Base-by-base conservation (phyloP, 306 rosid genomes). In the Quercus glauca region DNA sequence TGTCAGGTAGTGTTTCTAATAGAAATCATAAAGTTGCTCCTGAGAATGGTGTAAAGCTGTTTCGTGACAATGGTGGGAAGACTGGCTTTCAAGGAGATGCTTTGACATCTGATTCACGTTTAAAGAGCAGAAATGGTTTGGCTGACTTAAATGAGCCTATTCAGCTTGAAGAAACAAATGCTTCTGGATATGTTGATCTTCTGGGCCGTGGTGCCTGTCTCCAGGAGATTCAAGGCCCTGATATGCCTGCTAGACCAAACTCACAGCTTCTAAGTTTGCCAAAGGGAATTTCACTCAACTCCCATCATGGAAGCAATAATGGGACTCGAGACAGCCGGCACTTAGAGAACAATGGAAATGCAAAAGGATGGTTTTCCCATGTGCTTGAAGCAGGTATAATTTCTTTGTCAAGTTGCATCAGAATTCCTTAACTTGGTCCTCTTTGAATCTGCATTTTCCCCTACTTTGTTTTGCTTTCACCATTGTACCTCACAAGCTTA, bases 121-220 rank as follows among this genome's bases (percentile, higher is more conserved):
- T 26, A n/a, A 75, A 85, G 87, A 83, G 76, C 68, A 74, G 74
- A 77, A 87, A 87, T 83, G 92, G 89, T 87, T 91, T 95, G 80
- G 87, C 91, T 6, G 98, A 95, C 87, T 83, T 95, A 79, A 95
- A 93, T 64, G 96, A 95, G 83, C 99, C 98, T 28, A 57, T 88
- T 82, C 89, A 78, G 81, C 77, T 85, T 37, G 99, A 93, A 78
- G 97, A 93, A 83, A 81, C 90, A 79, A 91, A 69, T 79, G 87
- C 73, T 75, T 85, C 94, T 71, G 81, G 79, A 11, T 77, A 79
- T 78, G 76, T 61, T 78, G 85, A 82, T 45, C 81, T 78, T 78
- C 81, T 28, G 28, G 80, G 75, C 55, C 78, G 41, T 77, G 84
- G 79, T 83, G 78, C 83, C 31, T 68, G 63, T 79, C 88, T 59